Conservation (phyloP, 2,329 filamentous ascomycete species). For the Penicillium sp. region DNA sequence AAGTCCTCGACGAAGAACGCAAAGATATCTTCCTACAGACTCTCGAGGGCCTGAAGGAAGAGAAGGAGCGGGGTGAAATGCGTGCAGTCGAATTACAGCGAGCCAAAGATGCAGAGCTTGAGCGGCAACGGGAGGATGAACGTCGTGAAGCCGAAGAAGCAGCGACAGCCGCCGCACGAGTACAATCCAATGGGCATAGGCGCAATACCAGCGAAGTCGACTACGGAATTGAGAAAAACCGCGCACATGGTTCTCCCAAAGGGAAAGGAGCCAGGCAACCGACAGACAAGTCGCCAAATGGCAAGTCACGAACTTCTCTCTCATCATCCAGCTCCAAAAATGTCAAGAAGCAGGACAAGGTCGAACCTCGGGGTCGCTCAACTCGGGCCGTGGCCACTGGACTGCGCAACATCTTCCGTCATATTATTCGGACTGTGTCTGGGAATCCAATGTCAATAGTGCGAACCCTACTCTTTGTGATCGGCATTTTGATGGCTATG, state of each 20-base stretch:
- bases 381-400: slow-evolving; percentile 45
- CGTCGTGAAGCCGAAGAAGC: slow-evolving; percentile 38
- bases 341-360: slow-evolving; percentile 39
- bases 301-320: slow-evolving; percentile 31
- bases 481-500: slow-evolving; percentile 73
- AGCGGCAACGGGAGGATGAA: slow-evolving; percentile 48
- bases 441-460: slow-evolving; percentile 56
- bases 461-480: slow-evolving; percentile 70
- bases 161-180: slow-evolving; percentile 41
- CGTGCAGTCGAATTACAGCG: slow-evolving; percentile 61
- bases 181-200: slow-evolving; percentile 38
- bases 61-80: slow-evolving; percentile 70
- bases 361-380: slow-evolving; percentile 34
- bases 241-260: slow-evolving; percentile 36
- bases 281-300: slow-evolving; percentile 26
- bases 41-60: slow-evolving; percentile 77
- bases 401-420: slow-evolving; percentile 50
- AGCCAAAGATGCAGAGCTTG: slow-evolving; percentile 55
- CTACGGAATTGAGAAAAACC: slow-evolving; percentile 63
- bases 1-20: slow-evolving; percentile 87
- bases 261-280: slow-evolving; percentile 24
- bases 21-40: slow-evolving; percentile 86
- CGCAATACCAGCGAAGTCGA: slow-evolving; percentile 65
- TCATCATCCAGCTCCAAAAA: slow-evolving; percentile 36
- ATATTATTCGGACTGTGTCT: slow-evolving; percentile 51